phyloP scores from a whole-genome alignment of 768 basidiomycete genomes.

The Boletus barrowsii region DNA sequence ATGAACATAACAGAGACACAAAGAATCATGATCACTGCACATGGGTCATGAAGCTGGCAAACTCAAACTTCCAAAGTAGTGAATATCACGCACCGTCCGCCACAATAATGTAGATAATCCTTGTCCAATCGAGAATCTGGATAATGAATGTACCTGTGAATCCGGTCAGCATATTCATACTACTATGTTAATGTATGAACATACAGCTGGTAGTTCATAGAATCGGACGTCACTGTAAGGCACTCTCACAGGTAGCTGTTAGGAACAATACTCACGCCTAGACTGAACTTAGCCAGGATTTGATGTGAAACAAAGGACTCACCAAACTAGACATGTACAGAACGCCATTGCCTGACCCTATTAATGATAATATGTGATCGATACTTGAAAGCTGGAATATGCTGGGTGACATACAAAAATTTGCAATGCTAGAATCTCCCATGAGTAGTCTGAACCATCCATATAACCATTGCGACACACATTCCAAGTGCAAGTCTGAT shows the following conservation, averaged over 20 bases:
- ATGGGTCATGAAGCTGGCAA: neutral
- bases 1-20: constrained; percentile 15
- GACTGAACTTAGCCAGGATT: neutral
- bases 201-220: neutral
- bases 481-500: constrained; percentile 1
- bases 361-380: neutral
- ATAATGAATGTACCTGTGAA: neutral
- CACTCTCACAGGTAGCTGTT: no score
- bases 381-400: neutral
- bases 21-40: constrained; percentile 15
- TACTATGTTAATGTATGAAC: neutral
- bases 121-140: neutral
- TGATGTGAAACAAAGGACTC: neutral
- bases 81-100: constrained; percentile 3
- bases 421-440: neutral
- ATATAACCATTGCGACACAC: constrained; percentile 1
- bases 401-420: neutral
- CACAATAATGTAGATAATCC: neutral
- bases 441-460: neutral
- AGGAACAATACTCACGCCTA: constrained; percentile 6
- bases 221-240: neutral
- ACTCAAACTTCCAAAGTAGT: no score
- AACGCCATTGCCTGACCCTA: neutral
- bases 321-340: neutral
- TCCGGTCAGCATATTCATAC: neutral